A percentile compares a stretch with the other conserved stretches of the same genome.
Conservation (phyloP, 352 stramenopile species). For the Phytophthora palmivora region DNA sequence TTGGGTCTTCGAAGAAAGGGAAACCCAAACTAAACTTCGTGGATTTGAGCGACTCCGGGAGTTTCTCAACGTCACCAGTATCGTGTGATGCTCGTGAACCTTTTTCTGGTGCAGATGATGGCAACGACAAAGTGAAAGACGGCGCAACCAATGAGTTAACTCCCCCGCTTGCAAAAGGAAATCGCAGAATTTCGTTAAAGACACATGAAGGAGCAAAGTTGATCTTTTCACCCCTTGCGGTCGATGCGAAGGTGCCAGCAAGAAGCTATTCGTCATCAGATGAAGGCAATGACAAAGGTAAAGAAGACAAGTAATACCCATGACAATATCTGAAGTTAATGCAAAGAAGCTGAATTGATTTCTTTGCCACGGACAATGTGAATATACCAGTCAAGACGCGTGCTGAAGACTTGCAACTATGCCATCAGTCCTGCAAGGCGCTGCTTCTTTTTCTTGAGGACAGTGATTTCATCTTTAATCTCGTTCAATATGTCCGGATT, state of each 20-base stretch:
- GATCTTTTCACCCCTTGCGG: conserved; percentile 51
- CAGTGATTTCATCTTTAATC: conserved; percentile 41
- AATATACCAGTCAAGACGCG: background rate
- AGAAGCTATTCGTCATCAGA: conserved; percentile 26
- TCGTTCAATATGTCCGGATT: conserved; percentile 31
- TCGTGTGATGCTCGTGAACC: conserved; percentile 23
- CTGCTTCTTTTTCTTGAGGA: conserved; percentile 51
- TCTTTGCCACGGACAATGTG: background rate
- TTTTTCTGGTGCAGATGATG: conserved; percentile 21
- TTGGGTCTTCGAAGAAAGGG: conserved; percentile 26
- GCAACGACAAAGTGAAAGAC: conserved; percentile 20
- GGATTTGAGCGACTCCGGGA: conserved; percentile 36
- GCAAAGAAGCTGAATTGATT: background rate
- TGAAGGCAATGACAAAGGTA: conserved; percentile 11
- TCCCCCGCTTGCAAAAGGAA: conserved; percentile 14
- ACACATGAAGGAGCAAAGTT: conserved; percentile 44
- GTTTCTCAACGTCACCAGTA: conserved; percentile 37
- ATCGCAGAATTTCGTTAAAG: conserved; percentile 35
- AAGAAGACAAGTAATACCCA: conserved; percentile 9
- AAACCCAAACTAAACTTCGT: conserved; percentile 38
- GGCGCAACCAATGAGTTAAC: conserved; percentile 4
- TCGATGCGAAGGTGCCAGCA: conserved; percentile 26
- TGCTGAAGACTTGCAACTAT: background rate
- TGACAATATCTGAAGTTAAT: background rate
- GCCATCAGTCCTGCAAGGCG: conserved; percentile 31